Evolutionary conservation across 139 green algal species (phyloP).

Genomic region (Marvania coccoides): DNA sequence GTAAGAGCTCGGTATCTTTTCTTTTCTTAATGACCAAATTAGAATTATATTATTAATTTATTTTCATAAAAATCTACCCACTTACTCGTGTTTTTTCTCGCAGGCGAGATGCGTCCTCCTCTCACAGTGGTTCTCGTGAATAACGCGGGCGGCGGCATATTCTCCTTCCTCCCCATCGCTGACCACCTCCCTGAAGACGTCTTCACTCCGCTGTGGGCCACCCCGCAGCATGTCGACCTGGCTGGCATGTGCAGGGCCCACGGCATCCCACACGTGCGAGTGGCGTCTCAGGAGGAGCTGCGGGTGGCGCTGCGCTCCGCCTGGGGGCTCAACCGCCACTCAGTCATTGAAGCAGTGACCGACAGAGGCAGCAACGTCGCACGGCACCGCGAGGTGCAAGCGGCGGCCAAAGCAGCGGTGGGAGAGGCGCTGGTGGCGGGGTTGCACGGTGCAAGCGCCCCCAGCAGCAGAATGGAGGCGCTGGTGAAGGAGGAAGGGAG

Average conservation of each 20-base stretch:
- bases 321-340: slow-evolving; percentile 72
- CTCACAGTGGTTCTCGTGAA: slow-evolving; percentile 94
- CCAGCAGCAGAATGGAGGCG: neutral
- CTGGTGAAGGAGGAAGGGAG: neutral
- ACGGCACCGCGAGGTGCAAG: slow-evolving; percentile 62
- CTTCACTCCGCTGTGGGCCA: slow-evolving; percentile 86
- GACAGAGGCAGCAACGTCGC: slow-evolving; percentile 58
- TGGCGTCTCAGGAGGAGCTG: slow-evolving; percentile 46
- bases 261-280: slow-evolving; percentile 70
- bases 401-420: slow-evolving; percentile 24
- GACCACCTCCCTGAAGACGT: slow-evolving; percentile 43
- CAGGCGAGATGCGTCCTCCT: slow-evolving; percentile 53
- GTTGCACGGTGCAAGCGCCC: neutral
- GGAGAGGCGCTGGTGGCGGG: neutral
- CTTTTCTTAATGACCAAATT: neutral
- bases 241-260: slow-evolving; percentile 68
- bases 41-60: neutral
- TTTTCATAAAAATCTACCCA: slow-evolving; percentile 34
- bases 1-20: slow-evolving; percentile 7
- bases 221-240: slow-evolving; percentile 83
- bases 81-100: slow-evolving; percentile 8
- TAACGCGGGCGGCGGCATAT: slow-evolving; percentile 94
- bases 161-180: slow-evolving; percentile 90
- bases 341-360: slow-evolving; percentile 78
- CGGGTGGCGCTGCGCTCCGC: slow-evolving; percentile 55